phyloP scores from a whole-genome alignment of 306 rosid species.

The Acacia confusa region DNA sequence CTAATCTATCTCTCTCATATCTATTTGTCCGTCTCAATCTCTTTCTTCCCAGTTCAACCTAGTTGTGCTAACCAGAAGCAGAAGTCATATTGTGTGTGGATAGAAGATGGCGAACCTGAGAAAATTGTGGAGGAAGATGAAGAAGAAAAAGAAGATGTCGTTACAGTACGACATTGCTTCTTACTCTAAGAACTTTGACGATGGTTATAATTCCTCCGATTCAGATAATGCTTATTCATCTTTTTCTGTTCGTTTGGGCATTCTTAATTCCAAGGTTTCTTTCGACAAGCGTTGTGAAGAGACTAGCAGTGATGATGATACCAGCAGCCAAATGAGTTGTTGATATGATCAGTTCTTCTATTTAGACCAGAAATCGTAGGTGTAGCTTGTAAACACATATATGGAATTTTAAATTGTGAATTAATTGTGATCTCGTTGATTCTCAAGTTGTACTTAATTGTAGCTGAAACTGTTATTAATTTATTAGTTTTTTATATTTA shows the following conservation, averaged over 20 bases:
- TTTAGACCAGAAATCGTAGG: background rate
- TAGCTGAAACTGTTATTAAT: background rate
- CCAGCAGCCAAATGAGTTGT: background rate
- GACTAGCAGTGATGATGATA: background rate
- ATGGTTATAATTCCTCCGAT: slow-evolving; percentile 39
- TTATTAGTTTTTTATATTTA: no score
- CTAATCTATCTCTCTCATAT: background rate
- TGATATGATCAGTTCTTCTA: background rate
- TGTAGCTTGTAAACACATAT: background rate
- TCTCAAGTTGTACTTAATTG: background rate
- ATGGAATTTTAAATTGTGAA: background rate
- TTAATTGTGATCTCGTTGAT: background rate
- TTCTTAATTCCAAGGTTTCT: slow-evolving; percentile 2
- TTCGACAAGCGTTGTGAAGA: slow-evolving; percentile 1
- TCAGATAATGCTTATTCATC: slow-evolving; percentile 53
- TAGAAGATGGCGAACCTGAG: slow-evolving; percentile 41
- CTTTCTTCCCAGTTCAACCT: background rate
- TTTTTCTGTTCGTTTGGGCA: slow-evolving; percentile 69
- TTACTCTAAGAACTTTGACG: slow-evolving; percentile 67
- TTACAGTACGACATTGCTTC: slow-evolving; percentile 52
- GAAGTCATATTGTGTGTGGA: background rate
- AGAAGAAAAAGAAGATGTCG: slow-evolving; percentile 47
- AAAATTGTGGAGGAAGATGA: slow-evolving; percentile 53
- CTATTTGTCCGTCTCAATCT: no score
- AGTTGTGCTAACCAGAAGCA: background rate